These are phyloP conservation scores for Euphorbia peplus DNA, from an alignment of 345 rosid genomes.

Conservation along the genomic window DNA sequence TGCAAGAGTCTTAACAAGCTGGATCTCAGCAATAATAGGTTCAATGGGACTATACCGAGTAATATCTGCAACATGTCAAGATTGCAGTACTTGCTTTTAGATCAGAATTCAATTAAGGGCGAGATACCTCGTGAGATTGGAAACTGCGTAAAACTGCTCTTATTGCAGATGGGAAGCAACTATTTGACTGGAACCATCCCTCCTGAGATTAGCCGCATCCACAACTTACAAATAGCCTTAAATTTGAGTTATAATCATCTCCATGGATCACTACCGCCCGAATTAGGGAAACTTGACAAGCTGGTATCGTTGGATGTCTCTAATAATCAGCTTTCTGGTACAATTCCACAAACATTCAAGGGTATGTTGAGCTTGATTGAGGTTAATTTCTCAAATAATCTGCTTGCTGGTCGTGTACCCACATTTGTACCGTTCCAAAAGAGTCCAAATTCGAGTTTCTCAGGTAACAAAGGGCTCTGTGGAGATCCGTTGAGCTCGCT, in stretches of 20 bases:
- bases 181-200: conserved; percentile 33
- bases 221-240: conserved; percentile 34
- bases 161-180: conserved; percentile 32
- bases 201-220: conserved; percentile 32
- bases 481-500: conserved; percentile 70
- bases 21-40: conserved; percentile 30
- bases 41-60: conserved; percentile 33
- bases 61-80: conserved; percentile 33
- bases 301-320: conserved; percentile 36
- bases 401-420: conserved; percentile 37
- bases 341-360: conserved; percentile 30
- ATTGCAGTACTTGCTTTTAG: conserved; percentile 34
- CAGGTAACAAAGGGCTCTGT: conserved; percentile 78
- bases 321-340: conserved; percentile 31
- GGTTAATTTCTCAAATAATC: conserved; percentile 32
- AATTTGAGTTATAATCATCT: conserved; percentile 39
- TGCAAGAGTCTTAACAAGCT: conserved; percentile 77
- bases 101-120: conserved; percentile 31
- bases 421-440: conserved; percentile 78
- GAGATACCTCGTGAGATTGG: conserved; percentile 39
- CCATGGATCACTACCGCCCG: conserved; percentile 29
- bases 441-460: conserved; percentile 75
- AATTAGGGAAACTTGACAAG: conserved; percentile 38
- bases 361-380: conserved; percentile 38
- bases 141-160: conserved; percentile 29